Evolutionary conservation across 2,329 filamentous ascomycete species (phyloP), one percentile per base, ranked within the genome.

Genomic region (Trematosphaeria pertusa): DNA sequence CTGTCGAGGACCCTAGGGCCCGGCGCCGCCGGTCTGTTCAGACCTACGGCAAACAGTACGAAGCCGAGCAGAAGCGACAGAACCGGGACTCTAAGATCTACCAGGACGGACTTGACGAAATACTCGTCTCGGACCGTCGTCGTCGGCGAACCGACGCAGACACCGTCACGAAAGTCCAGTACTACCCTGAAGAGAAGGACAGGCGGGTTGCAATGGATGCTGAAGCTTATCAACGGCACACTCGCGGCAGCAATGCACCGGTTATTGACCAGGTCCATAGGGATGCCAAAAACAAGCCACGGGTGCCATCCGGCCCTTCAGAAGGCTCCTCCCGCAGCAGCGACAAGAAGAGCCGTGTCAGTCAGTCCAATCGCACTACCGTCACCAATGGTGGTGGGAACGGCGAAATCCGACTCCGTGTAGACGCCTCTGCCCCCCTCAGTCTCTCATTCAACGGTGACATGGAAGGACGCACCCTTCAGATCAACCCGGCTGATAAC

Each of bases 391-490:
- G 52, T 33, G 56, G 46, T 11, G 46, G 35, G 5, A 63, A 64
- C 22, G 67, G 66, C 14, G 69, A 71, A 43, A 68, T 73, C 37
- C 66, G 67, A 24, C 61, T 73, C 18, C 60, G 62, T n/a, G 59
- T 73, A 10, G 66, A 67, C 43, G 61, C 64, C 14, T 61, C 65
- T 19, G 61, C 62, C 17, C 62, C 63, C 21, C 54, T 70, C 24
- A 69, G 59, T 30, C 56, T 73, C 26, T 61, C 64, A 15, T 63
- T 73, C 43, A 65, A 64, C 30, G 70, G 70, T 21, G 67, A 72
- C 22, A 71, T 70, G 64, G 68, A 72, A 41, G 69, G 68, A 11
- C 69, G 70, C 38, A 69, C 59, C 8, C 52, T 72, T 19, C 60
- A 60, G n/a, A 48, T 73, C 31, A 52, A 65, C 18, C 67, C 67